phyloP scores from a whole-genome alignment of 2,329 filamentous ascomycete genomes.

The Sporothrix mexicana region DNA sequence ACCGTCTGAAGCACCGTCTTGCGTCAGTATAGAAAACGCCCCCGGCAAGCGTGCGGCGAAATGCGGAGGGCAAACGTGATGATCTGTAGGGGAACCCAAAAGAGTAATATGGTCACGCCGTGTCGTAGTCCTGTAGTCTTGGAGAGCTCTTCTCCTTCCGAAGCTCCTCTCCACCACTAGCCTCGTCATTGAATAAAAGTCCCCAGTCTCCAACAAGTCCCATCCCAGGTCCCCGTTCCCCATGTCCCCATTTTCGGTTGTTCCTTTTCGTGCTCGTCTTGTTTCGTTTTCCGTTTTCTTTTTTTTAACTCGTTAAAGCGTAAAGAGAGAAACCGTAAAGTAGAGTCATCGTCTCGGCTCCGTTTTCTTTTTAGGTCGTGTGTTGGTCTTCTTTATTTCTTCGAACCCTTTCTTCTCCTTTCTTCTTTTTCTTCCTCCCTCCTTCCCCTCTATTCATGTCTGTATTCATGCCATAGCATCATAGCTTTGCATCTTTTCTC shows the following conservation, averaged over 20 bases:
- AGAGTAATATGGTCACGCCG: not conserved
- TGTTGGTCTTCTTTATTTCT: conserved; percentile 21
- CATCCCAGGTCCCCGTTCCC: no score
- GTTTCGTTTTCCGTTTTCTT: conserved; percentile 9
- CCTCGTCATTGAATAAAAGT: not conserved
- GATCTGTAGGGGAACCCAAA: not conserved
- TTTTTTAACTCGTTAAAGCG: no score
- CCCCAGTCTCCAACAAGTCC: no score
- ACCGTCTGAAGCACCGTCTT: no score
- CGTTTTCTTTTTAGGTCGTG: conserved; percentile 25
- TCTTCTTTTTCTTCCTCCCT: conserved; percentile 9
- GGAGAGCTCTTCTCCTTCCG: conserved; percentile 11
- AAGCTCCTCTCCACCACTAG: conserved; percentile 1
- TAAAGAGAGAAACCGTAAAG: not conserved
- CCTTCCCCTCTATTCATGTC: not conserved
- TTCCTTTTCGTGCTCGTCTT: conserved; percentile 16
- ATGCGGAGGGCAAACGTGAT: conserved; percentile 29
- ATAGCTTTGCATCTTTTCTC: not conserved
- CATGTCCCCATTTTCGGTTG: conserved; percentile 27
- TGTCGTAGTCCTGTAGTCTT: not conserved
- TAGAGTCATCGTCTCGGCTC: not conserved
- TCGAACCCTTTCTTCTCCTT: conserved; percentile 10
- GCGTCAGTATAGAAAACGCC: not conserved
- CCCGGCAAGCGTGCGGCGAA: conserved; percentile 31
- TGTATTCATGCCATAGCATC: conserved; percentile 18